Evolutionary conservation across 345 rosid genomes (phyloP).

Genomic region (Bruguiera sexangula): DNA sequence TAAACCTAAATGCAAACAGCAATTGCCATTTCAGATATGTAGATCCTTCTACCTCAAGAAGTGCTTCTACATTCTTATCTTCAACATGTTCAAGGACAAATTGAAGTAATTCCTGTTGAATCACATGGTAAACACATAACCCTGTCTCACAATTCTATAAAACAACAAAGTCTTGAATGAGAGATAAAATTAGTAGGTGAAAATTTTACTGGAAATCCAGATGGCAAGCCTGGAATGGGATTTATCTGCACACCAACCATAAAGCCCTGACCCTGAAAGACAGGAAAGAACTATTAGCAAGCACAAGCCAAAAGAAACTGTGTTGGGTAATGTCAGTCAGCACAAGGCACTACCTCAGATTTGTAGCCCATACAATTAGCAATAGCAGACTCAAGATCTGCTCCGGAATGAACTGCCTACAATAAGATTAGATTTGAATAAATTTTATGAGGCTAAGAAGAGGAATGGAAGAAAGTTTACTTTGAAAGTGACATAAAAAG

Average conservation of each 20-base stretch:
- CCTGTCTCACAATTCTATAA: slow-evolving; percentile 11
- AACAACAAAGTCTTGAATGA: slow-evolving; percentile 13
- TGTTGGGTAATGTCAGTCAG: slow-evolving; percentile 20
- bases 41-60: slow-evolving; percentile 66
- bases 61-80: slow-evolving; percentile 81
- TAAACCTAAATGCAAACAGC: slow-evolving; percentile 13
- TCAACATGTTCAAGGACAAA: slow-evolving; percentile 77
- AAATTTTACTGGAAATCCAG: slow-evolving; percentile 79
- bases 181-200: slow-evolving; percentile 16
- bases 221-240: slow-evolving; percentile 83
- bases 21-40: background rate
- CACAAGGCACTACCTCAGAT: slow-evolving; percentile 53
- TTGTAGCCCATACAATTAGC: slow-evolving; percentile 93
- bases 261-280: slow-evolving; percentile 89
- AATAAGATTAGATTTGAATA: slow-evolving; percentile 11
- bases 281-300: slow-evolving; percentile 20
- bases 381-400: slow-evolving; percentile 96
- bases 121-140: slow-evolving; percentile 7
- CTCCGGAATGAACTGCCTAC: slow-evolving; percentile 99
- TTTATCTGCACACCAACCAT: slow-evolving; percentile 98
- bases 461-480: slow-evolving; percentile 13
- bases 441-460: background rate
- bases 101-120: slow-evolving; percentile 74
- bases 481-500: background rate
- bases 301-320: slow-evolving; percentile 14